Percentiles rank a stretch among this genome's conserved stretches.
These are phyloP conservation scores for Aspergillus terreus DNA, from an alignment of 2,329 filamentous ascomycete genomes.

Conservation along the genomic window DNA sequence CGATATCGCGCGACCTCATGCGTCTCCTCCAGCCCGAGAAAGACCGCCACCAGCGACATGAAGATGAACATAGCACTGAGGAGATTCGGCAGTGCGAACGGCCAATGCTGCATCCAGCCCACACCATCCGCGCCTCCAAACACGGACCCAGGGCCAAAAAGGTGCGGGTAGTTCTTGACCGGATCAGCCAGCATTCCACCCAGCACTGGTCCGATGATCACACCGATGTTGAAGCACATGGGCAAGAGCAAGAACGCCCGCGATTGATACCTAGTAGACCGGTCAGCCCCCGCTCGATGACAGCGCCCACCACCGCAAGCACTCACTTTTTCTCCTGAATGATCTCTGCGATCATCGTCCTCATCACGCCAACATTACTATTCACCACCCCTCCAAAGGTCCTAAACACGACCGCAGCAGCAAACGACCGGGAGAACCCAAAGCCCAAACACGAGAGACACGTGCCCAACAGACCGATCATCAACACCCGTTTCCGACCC, in stretches of 20 bases:
- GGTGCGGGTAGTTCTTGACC: conserved; percentile 54
- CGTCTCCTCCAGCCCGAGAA: conserved; percentile 64
- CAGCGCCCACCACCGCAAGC: not conserved
- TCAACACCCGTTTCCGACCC: conserved; percentile 73
- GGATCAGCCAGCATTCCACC: conserved; percentile 69
- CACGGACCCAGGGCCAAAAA: conserved; percentile 59
- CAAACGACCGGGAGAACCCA: conserved; percentile 64
- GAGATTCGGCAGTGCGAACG: conserved; percentile 67
- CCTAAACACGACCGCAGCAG: conserved; percentile 61
- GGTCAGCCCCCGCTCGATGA: not conserved
- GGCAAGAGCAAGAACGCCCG: conserved; percentile 58
- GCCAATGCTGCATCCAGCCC: conserved; percentile 62
- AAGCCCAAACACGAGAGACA: conserved; percentile 64
- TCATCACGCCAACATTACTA: conserved; percentile 71
- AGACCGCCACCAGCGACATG: conserved; percentile 51
- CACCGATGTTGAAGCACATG: conserved; percentile 67
- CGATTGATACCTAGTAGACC: conserved; percentile 37
- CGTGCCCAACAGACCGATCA: conserved; percentile 72
- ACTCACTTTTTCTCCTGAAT: conserved; percentile 63
- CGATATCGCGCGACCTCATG: conserved; percentile 37
- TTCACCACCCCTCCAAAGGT: conserved; percentile 65
- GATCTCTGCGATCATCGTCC: conserved; percentile 70
- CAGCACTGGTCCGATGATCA: conserved; percentile 57
- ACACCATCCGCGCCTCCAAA: conserved; percentile 58
- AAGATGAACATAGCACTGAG: conserved; percentile 61